phyloP scores from a whole-genome alignment of 495 filamentous ascomycete genomes.

The Daldinia caldariorum region DNA sequence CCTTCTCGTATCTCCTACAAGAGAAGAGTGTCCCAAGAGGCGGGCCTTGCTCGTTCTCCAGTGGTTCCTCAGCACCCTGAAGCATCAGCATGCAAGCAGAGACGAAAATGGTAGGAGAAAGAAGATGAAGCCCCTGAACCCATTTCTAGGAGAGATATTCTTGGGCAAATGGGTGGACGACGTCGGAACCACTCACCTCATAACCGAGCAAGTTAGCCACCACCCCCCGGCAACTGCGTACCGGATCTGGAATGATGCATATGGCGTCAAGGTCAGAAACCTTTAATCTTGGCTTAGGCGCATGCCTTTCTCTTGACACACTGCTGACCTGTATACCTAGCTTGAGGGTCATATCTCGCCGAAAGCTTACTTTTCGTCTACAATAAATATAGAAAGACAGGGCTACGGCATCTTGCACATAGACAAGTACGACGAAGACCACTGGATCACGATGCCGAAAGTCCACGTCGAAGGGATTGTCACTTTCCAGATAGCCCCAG shows the following conservation, averaged over 20 bases:
- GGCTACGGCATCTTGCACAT: conserved; percentile 78
- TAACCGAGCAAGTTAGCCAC: conserved; percentile 65
- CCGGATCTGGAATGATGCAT: conserved; percentile 78
- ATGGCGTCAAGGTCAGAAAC: conserved; percentile 67
- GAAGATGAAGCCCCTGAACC: conserved; percentile 83
- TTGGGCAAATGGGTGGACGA: conserved; percentile 84
- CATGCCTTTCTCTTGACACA: background rate
- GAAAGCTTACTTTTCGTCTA: conserved; percentile 81
- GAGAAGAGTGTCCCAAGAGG: conserved; percentile 75
- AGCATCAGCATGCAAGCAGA: conserved; percentile 81
- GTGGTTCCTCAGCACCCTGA: conserved; percentile 87
- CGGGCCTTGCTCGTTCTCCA: conserved; percentile 81
- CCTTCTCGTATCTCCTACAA: conserved; percentile 78
- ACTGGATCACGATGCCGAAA: conserved; percentile 82
- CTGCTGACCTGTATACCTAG: conserved; percentile 46
- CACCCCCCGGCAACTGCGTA: conserved; percentile 90
- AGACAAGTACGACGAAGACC: conserved; percentile 67
- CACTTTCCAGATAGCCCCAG: conserved; percentile 79
- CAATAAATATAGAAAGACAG: conserved; percentile 85
- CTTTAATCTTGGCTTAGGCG: conserved; percentile 41
- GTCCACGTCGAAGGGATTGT: conserved; percentile 88
- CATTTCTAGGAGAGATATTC: conserved; percentile 90
- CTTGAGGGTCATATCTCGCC: conserved; percentile 87
- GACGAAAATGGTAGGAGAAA: conserved; percentile 85
- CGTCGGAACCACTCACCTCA: conserved; percentile 71